Conservation (phyloP, 805 yeast species). For the Pichia thaimueangensis region DNA sequence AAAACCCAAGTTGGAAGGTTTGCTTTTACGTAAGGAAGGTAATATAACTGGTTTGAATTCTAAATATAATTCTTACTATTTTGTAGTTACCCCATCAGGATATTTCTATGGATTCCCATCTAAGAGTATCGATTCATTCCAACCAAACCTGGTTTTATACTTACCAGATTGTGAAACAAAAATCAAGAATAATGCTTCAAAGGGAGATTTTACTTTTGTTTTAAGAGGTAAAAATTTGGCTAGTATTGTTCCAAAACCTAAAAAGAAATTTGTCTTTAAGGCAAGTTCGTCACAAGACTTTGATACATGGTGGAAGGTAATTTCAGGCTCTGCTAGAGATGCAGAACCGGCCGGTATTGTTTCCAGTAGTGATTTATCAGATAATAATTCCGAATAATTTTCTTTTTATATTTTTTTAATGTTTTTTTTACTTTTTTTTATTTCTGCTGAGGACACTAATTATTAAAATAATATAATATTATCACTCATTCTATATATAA, state of each 20-base stretch:
- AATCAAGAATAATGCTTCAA: conserved; percentile 14
- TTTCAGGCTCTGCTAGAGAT: conserved; percentile 26
- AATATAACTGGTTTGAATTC: conserved; percentile 30
- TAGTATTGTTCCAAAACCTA: conserved; percentile 33
- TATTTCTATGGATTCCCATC: conserved; percentile 42
- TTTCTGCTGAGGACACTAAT: too few species aligned
- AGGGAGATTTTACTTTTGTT: conserved; percentile 35
- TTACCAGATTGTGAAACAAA: conserved; percentile 40
- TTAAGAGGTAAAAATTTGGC: conserved; percentile 31
- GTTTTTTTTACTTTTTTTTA: neutral
- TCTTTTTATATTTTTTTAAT: neutral
- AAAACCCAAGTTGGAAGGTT: conserved; percentile 42
- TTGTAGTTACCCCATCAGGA: conserved; percentile 40
- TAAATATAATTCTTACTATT: conserved; percentile 38
- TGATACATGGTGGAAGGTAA: conserved; percentile 39
- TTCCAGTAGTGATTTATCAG: neutral
- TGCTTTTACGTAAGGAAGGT: conserved; percentile 39
- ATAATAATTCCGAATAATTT: neutral
- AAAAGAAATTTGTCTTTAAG: conserved; percentile 33
- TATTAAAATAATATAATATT: too few species aligned
- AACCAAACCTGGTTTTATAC: conserved; percentile 40
- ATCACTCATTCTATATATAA: too few species aligned
- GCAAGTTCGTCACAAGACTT: conserved; percentile 40
- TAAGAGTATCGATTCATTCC: conserved; percentile 35
- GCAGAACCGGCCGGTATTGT: conserved; percentile 3